Percentiles rank a stretch among this genome's conserved stretches.
phyloP scores from a whole-genome alignment of 2,329 filamentous ascomycete species.

The Chaetomiaceae sp. region DNA sequence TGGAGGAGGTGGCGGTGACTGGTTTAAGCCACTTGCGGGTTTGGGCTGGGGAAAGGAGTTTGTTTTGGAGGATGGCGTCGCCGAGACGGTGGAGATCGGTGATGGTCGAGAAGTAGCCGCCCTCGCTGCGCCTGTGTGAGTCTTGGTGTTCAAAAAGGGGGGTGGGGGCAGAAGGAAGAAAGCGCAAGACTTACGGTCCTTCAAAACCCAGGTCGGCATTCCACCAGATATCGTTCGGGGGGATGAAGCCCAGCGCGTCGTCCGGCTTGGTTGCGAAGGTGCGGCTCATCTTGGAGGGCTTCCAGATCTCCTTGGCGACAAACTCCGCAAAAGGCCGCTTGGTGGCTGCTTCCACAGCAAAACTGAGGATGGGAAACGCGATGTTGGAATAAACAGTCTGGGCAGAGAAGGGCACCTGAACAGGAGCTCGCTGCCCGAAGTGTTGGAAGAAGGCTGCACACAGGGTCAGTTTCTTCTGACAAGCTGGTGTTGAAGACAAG shows the following conservation, averaged over 20 bases:
- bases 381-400: constrained; percentile 47
- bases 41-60: constrained; percentile 35
- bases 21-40: constrained; percentile 45
- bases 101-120: constrained; percentile 39
- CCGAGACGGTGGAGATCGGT: constrained; percentile 39
- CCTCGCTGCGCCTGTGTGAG: constrained; percentile 18
- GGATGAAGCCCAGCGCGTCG: constrained; percentile 33
- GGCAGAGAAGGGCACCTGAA: constrained; percentile 38
- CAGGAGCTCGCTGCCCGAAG: constrained; percentile 33
- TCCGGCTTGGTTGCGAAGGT: constrained; percentile 35
- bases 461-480: neutral
- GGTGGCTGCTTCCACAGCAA: constrained; percentile 41
- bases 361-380: constrained; percentile 40
- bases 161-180: no score
- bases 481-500: no score
- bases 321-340: constrained; percentile 37
- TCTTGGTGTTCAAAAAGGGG: neutral
- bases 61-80: constrained; percentile 38
- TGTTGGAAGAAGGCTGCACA: constrained; percentile 26
- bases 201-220: constrained; percentile 33
- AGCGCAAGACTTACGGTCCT: constrained; percentile 29
- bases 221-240: constrained; percentile 32
- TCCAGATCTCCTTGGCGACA: constrained; percentile 37
- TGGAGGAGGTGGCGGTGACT: constrained; percentile 33
- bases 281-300: constrained; percentile 38